Percentiles rank a stretch among this genome's conserved stretches.
Conservation (phyloP, 2,329 filamentous ascomycete species). For the Fusarium anguioides region DNA sequence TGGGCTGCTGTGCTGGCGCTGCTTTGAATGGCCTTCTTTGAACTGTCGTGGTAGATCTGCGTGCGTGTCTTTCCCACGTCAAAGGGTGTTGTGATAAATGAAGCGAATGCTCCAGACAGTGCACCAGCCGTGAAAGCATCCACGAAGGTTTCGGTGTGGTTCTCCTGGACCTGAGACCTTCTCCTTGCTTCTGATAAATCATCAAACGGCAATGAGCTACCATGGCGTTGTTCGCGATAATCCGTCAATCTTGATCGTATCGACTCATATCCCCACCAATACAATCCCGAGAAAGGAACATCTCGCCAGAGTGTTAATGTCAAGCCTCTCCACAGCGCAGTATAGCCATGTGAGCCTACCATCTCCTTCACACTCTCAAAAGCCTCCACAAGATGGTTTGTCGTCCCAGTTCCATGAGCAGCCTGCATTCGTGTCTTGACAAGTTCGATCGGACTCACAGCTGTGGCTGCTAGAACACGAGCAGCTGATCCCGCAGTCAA, state of each 20-base stretch:
- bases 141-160: constrained; percentile 79
- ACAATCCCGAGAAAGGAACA: constrained; percentile 95
- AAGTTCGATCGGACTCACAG: constrained; percentile 92
- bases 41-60: constrained; percentile 77
- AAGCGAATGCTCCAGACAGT: constrained; percentile 83
- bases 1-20: constrained; percentile 49
- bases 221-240: constrained; percentile 66
- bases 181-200: constrained; percentile 57
- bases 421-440: constrained; percentile 94
- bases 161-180: constrained; percentile 72
- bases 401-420: constrained; percentile 66
- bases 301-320: constrained; percentile 95
- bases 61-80: constrained; percentile 97
- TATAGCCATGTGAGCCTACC: constrained; percentile 80
- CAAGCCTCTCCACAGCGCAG: constrained; percentile 88
- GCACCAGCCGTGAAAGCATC: constrained; percentile 93
- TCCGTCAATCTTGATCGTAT: constrained; percentile 79
- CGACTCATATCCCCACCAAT: constrained; percentile 98
- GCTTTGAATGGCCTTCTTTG: constrained; percentile 29
- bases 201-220: constrained; percentile 51
- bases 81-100: constrained; percentile 91
- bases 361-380: constrained; percentile 80
- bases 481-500: constrained; percentile 83
- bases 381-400: constrained; percentile 82
- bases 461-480: constrained; percentile 81